Evolutionary conservation across 208 protist genomes (phyloP), one percentile per base, ranked within the genome.

Genomic region (Trypanosoma mega): DNA sequence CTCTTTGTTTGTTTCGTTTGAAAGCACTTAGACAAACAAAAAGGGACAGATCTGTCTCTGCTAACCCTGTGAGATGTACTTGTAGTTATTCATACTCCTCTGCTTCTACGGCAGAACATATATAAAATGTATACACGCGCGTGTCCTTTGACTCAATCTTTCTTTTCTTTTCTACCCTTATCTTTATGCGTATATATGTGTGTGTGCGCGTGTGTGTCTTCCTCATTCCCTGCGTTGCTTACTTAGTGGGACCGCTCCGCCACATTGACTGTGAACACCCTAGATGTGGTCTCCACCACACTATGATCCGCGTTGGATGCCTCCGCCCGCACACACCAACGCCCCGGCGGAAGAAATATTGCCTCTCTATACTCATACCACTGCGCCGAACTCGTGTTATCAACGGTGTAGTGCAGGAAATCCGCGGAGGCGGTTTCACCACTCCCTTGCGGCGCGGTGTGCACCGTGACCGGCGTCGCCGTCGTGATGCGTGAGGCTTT

Each of bases 291-390:
- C 34, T 68, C 56, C 62, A 59, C 72, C 47, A 51, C 58, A 8
- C 57, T 46, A 33, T 60, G 43, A 62, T 88, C 82, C 8, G 51
- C 45, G 62, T 36, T 53, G 9, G 70, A 70, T 1, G 70, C 18
- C 57, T 82, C 71, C 23, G 82, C 88, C 5, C 81, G 72, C 46
- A 94, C 65, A 55, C 88, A 94, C 85, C 88, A 94, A 18, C 78
- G 74, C 4, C 88, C 88, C 1, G 77, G 76, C 1, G 82, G 82
- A 5, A 94, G 74, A 51, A 57, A 85, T 31, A 94, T 75, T 0
- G 85, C 64, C 27, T 63, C 12, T 23, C 21, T 24, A 45, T 70
- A 82, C 33, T 51, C 52, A 48, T 71, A 53, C 83, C 87, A 94
- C 54, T 90, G 80, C 27, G 67, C 58, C 12, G 72, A 68, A 44